These are phyloP conservation scores for Leccinum ochraceum DNA, from an alignment of 768 basidiomycete genomes.

Conservation along the genomic window DNA sequence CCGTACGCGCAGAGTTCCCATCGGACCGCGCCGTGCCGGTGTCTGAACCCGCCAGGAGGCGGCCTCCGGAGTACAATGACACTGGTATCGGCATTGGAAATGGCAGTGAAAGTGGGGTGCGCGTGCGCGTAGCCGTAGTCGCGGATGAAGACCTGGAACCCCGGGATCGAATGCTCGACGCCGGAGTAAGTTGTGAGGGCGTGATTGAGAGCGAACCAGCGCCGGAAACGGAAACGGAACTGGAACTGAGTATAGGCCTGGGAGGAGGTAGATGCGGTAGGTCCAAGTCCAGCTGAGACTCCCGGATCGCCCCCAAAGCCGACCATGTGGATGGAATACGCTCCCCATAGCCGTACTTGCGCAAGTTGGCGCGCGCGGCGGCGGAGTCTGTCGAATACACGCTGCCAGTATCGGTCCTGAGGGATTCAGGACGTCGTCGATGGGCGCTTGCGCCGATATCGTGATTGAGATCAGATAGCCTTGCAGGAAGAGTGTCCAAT, in stretches of 20 bases:
- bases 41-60: background rate
- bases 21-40: background rate
- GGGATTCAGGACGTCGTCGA: conserved; percentile 1
- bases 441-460: background rate
- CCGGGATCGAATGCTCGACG: conserved; percentile 6
- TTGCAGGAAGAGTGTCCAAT: background rate
- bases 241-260: background rate
- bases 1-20: background rate
- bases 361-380: conserved; percentile 23
- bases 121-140: background rate
- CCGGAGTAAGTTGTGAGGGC: conserved; percentile 7
- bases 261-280: conserved; percentile 7
- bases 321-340: conserved; percentile 28
- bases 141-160: conserved; percentile 6
- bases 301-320: conserved; percentile 12
- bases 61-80: background rate
- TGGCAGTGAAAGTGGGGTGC: background rate
- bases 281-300: conserved; percentile 19
- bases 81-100: background rate
- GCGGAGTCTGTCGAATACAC: conserved; percentile 28
- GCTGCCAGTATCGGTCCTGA: conserved; percentile 21
- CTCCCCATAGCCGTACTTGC: conserved; percentile 26
- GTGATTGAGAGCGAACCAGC: conserved; percentile 5
- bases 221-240: background rate
- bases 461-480: conserved; percentile 10